Percentiles rank a stretch among this genome's conserved stretches.
phyloP scores from a whole-genome alignment of 164 flowering plant species.

The Magnolia officinalis region DNA sequence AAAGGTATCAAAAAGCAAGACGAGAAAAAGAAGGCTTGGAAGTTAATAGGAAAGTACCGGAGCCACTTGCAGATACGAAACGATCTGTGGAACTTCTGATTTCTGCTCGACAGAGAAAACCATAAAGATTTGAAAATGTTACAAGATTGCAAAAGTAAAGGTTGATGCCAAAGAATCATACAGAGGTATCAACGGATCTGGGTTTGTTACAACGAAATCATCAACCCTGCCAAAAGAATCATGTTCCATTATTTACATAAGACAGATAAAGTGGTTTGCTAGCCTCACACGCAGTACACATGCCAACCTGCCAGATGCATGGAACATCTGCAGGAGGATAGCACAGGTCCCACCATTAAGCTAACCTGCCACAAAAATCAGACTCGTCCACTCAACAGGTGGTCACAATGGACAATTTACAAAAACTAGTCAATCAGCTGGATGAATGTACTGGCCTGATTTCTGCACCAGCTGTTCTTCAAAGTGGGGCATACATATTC shows the following conservation, averaged over 20 bases:
- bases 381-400: too few species aligned
- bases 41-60: conserved; percentile 28
- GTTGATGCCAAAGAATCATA: conserved; percentile 31
- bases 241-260: conserved; percentile 4
- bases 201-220: conserved; percentile 50
- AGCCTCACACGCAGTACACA: not conserved
- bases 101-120: conserved; percentile 39
- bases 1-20: not conserved
- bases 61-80: conserved; percentile 78
- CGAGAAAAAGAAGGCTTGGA: not conserved
- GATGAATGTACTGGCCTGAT: too few species aligned
- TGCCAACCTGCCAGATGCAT: not conserved
- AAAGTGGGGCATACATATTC: not conserved
- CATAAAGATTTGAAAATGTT: not conserved
- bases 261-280: not conserved
- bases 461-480: too few species aligned
- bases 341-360: not conserved
- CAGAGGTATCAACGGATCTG: conserved; percentile 71
- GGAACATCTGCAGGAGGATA: not conserved
- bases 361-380: too few species aligned
- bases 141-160: not conserved
- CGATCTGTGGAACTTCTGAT: conserved; percentile 40
- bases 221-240: conserved; percentile 47
- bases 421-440: too few species aligned
- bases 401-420: too few species aligned